Conservation (phyloP, 2,329 filamentous ascomycete species). For the Aspergillus ustus region DNA sequence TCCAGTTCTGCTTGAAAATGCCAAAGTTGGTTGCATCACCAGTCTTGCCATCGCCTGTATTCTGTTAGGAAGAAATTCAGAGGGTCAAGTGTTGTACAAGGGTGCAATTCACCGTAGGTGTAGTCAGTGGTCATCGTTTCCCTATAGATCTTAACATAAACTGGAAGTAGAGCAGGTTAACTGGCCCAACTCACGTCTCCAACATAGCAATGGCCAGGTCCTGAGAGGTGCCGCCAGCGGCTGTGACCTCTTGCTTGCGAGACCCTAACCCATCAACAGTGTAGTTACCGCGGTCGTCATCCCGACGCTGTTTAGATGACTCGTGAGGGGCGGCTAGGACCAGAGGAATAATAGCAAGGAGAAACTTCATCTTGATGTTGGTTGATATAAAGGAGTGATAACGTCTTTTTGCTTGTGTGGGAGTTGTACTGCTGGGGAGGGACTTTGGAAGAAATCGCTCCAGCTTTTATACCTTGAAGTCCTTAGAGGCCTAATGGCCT, state of each 20-base stretch:
- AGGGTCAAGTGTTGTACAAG: background rate
- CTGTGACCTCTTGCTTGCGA: constrained; percentile 27
- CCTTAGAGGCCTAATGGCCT: too few relatives aligned
- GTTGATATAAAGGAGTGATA: too few relatives aligned
- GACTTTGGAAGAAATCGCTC: too few relatives aligned
- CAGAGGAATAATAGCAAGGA: too few relatives aligned
- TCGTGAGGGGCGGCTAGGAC: too few relatives aligned
- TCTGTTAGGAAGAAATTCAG: background rate
- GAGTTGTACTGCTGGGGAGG: too few relatives aligned
- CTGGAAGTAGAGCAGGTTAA: background rate
- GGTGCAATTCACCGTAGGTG: constrained; percentile 23
- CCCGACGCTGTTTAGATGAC: background rate
- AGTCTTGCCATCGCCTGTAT: constrained; percentile 34
- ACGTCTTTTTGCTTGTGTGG: too few relatives aligned
- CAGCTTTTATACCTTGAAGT: too few relatives aligned
- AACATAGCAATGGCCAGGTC: constrained; percentile 33
- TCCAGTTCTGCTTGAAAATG: constrained; percentile 28
- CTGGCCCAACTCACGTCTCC: constrained; percentile 24
- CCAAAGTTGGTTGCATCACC: constrained; percentile 37
- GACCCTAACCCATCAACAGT: constrained; percentile 23
- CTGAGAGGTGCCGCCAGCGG: constrained; percentile 28
- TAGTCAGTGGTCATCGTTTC: constrained; percentile 30
- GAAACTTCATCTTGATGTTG: too few relatives aligned
- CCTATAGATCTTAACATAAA: constrained; percentile 1
- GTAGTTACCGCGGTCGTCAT: constrained; percentile 24